Conservation (phyloP, 2,329 filamentous ascomycete species). For the Xylaria sp. region DNA sequence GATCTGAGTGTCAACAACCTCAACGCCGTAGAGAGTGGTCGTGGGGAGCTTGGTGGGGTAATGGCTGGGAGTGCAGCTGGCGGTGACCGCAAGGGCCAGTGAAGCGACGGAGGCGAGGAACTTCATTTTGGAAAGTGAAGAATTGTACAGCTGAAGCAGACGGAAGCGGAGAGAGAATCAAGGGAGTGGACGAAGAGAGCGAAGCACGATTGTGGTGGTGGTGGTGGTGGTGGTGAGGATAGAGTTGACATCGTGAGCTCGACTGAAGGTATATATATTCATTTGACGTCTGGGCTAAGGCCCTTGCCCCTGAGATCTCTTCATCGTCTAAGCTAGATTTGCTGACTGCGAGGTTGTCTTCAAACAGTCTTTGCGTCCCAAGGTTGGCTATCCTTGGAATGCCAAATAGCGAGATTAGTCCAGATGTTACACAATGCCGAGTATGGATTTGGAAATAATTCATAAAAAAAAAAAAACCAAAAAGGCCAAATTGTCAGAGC, state of each 20-base stretch:
- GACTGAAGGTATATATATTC: constrained; percentile 14
- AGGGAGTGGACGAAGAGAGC: not conserved
- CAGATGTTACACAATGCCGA: constrained; percentile 7
- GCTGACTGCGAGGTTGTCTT: constrained; percentile 25
- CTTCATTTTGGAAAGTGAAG: constrained; percentile 28
- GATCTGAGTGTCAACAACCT: constrained; percentile 33
- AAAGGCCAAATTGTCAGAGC: not conserved
- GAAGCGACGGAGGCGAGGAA: constrained; percentile 15
- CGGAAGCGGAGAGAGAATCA: not conserved
- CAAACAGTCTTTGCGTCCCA: constrained; percentile 4
- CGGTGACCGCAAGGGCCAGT: constrained; percentile 20
- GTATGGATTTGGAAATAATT: no score
- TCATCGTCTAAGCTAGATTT: not conserved
- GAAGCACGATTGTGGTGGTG: constrained; percentile 10
- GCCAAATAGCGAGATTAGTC: constrained; percentile 23
- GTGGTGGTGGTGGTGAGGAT: constrained; percentile 15
- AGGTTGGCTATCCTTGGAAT: constrained; percentile 12
- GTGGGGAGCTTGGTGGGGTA: constrained; percentile 12
- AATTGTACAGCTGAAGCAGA: constrained; percentile 19
- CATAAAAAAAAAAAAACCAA: constrained; percentile 6
- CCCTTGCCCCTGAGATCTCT: not conserved
- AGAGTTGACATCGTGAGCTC: constrained; percentile 6
- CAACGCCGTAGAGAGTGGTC: constrained; percentile 29
- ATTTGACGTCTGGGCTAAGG: not conserved
- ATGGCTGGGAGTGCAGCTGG: constrained; percentile 10